Evolutionary conservation across 2,329 filamentous ascomycete genomes (phyloP).

Genomic region (Periglandula ipomoeae): DNA sequence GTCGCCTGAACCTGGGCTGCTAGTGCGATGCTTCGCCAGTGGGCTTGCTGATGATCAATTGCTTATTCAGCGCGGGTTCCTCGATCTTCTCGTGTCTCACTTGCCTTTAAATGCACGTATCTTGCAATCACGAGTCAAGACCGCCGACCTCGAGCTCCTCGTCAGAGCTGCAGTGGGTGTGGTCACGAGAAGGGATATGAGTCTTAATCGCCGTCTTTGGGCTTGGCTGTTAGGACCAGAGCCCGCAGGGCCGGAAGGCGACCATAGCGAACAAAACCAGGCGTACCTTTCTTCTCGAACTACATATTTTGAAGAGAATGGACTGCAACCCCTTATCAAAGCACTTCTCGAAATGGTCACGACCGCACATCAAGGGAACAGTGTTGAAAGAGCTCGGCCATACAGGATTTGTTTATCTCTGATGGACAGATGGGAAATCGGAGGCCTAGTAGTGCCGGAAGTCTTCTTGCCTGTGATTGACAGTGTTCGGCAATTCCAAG

Average conservation of each 20-base stretch:
- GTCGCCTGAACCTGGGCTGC: conserved; percentile 80
- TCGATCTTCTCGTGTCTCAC: conserved; percentile 86
- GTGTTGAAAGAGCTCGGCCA: conserved; percentile 64
- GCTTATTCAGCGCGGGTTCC: conserved; percentile 85
- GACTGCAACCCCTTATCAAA: conserved; percentile 62
- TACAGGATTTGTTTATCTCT: conserved; percentile 89
- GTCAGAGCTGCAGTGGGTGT: conserved; percentile 79
- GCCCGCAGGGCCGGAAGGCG: conserved; percentile 37
- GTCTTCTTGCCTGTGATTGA: conserved; percentile 81
- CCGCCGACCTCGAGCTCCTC: conserved; percentile 70
- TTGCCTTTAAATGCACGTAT: conserved; percentile 77
- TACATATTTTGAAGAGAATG: conserved; percentile 76
- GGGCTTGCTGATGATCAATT: conserved; percentile 81
- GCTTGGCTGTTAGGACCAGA: conserved; percentile 87
- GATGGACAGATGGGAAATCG: conserved; percentile 98
- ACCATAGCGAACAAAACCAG: conserved; percentile 35
- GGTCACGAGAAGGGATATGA: conserved; percentile 89
- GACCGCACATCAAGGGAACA: conserved; percentile 17
- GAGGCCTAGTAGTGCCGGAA: conserved; percentile 76
- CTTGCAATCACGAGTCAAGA: conserved; percentile 64
- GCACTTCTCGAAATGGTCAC: conserved; percentile 72
- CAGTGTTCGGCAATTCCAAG: conserved; percentile 69
- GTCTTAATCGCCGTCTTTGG: conserved; percentile 89
- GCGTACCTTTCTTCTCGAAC: conserved; percentile 49
- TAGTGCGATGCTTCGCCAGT: conserved; percentile 85